Evolutionary conservation across 768 basidiomycete species (phyloP).

Genomic region (Xerocomellus dryophilus): DNA sequence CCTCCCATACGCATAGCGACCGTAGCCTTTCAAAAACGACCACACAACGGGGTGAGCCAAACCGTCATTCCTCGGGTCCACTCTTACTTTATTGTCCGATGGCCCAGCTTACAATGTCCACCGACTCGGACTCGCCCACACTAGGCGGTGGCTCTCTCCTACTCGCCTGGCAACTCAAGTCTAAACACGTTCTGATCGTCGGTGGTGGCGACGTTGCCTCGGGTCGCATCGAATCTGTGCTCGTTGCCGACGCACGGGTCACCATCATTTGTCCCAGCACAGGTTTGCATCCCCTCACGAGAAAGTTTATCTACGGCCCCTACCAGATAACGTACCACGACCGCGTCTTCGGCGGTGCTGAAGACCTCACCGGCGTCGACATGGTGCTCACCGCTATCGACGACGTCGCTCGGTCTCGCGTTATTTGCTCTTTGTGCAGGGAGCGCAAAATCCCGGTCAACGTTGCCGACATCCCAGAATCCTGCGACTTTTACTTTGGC

Average conservation of each 20-base stretch:
- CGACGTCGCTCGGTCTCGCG: conserved; percentile 64
- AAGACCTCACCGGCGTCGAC: conserved; percentile 68
- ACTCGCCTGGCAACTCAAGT: conserved; percentile 89
- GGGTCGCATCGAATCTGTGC: conserved; percentile 80
- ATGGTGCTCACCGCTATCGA: conserved; percentile 96
- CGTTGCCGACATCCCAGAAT: conserved; percentile 92
- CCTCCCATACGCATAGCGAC: conserved; percentile 5
- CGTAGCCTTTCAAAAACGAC: neutral
- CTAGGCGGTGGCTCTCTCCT: conserved; percentile 71
- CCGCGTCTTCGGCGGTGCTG: conserved; percentile 58
- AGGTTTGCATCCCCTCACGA: conserved; percentile 63
- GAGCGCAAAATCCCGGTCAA: conserved; percentile 79
- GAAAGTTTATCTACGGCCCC: conserved; percentile 45
- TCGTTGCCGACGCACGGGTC: conserved; percentile 75
- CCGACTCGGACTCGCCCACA: conserved; percentile 7
- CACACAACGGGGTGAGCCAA: neutral
- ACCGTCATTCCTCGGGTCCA: neutral
- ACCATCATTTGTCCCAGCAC: conserved; percentile 70
- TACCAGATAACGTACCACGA: conserved; percentile 63
- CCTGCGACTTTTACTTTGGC: conserved; percentile 99
- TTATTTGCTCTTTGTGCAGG: conserved; percentile 71
- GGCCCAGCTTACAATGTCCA: conserved; percentile 8
- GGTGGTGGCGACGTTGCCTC: conserved; percentile 94
- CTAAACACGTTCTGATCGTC: conserved; percentile 82
- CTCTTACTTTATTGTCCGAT: neutral